Evolutionary conservation across 2,329 filamentous ascomycete genomes (phyloP).

Genomic region (Fusarium ambrosium): DNA sequence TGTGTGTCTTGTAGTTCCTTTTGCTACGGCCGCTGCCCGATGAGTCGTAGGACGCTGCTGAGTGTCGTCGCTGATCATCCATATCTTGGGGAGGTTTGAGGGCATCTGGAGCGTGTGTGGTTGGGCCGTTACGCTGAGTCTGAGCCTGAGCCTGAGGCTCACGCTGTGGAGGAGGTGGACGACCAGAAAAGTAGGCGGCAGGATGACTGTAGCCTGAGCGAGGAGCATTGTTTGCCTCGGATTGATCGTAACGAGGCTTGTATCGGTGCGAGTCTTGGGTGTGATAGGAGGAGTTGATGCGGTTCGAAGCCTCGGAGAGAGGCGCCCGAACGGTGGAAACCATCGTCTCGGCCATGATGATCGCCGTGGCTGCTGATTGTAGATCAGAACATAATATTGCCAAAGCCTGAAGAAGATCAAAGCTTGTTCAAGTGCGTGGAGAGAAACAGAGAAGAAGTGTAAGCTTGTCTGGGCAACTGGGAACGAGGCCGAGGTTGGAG

Average conservation of each 20-base stretch:
- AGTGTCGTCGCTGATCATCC: slow-evolving; percentile 55
- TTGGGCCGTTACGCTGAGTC: slow-evolving; percentile 31
- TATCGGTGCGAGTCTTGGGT: slow-evolving; percentile 43
- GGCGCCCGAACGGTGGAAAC: slow-evolving; percentile 55
- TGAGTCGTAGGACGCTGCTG: slow-evolving; percentile 58
- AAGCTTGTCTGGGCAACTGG: slow-evolving; percentile 12
- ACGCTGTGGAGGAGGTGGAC: slow-evolving; percentile 21
- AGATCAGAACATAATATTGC: slow-evolving; percentile 54
- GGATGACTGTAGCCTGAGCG: slow-evolving; percentile 32
- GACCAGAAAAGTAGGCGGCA: slow-evolving; percentile 35
- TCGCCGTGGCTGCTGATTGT: slow-evolving; percentile 31
- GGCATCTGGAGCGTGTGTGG: slow-evolving; percentile 17
- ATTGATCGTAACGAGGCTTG: slow-evolving; percentile 51
- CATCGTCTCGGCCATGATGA: slow-evolving; percentile 52
- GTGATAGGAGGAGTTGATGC: slow-evolving; percentile 59
- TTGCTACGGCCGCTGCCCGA: slow-evolving; percentile 57
- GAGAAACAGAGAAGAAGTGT: slow-evolving; percentile 21
- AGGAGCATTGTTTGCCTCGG: slow-evolving; percentile 26
- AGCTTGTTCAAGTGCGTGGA: slow-evolving; percentile 20
- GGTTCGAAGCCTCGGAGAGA: slow-evolving; percentile 62
- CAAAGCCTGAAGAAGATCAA: slow-evolving; percentile 18
- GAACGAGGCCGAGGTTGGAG: slow-evolving; percentile 11
- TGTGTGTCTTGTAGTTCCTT: slow-evolving; percentile 74
- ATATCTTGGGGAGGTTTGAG: slow-evolving; percentile 48
- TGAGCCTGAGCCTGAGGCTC: slow-evolving; percentile 19